phyloP scores from a whole-genome alignment of 495 filamentous ascomycete species.

The Penicillium cosmopolitanum region DNA sequence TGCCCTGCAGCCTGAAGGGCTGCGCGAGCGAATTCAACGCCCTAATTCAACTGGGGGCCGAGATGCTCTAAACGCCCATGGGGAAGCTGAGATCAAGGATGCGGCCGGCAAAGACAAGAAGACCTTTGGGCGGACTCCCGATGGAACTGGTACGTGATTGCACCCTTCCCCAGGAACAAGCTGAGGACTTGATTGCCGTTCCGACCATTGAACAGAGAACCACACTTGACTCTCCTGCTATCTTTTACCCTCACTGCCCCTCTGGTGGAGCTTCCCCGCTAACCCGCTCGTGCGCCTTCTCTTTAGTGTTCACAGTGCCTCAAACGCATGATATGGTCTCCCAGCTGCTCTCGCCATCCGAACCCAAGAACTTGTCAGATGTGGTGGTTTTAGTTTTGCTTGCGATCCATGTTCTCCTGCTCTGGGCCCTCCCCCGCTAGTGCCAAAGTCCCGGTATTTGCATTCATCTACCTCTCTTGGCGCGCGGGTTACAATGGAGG shows the following conservation, averaged over 20 bases:
- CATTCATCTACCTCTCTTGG: slow-evolving; percentile 88
- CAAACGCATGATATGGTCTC: slow-evolving; percentile 99
- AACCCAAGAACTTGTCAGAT: slow-evolving; percentile 94
- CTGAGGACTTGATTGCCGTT: neutral
- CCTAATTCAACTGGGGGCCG: slow-evolving; percentile 39
- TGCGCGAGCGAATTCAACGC: slow-evolving; percentile 50
- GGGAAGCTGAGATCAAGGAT: slow-evolving; percentile 42
- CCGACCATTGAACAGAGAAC: neutral
- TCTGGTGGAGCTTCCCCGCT: slow-evolving; percentile 22
- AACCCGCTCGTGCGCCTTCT: slow-evolving; percentile 16
- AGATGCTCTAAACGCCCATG: slow-evolving; percentile 41
- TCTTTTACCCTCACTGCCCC: neutral
- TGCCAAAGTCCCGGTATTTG: slow-evolving; percentile 74
- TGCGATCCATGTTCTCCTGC: slow-evolving; percentile 67
- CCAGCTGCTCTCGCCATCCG: slow-evolving; percentile 89
- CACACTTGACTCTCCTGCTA: neutral
- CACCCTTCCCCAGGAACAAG: neutral
- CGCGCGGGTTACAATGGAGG: slow-evolving; percentile 88
- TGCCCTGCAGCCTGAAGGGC: slow-evolving; percentile 43
- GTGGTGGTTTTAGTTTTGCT: slow-evolving; percentile 79
- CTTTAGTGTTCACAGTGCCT: slow-evolving; percentile 90
- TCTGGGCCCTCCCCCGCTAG: slow-evolving; percentile 73
- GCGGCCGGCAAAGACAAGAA: slow-evolving; percentile 60
- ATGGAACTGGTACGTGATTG: slow-evolving; percentile 74
- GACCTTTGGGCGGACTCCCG: slow-evolving; percentile 90